Percentiles rank a stretch among this genome's conserved stretches.
phyloP scores from a whole-genome alignment of 108 stramenopile species.

The Fistulifera solaris region DNA sequence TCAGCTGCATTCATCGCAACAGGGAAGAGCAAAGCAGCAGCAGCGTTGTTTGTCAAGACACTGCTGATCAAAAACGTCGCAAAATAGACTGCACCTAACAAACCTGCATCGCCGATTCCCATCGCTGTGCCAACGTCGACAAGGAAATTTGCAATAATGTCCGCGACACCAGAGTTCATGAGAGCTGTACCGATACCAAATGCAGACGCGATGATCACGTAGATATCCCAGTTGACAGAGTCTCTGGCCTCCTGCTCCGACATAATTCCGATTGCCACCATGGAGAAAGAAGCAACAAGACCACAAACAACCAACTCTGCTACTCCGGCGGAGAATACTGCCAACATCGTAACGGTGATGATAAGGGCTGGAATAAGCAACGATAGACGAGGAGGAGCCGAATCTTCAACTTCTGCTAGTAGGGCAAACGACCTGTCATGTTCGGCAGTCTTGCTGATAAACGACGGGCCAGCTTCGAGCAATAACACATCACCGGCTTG shows the following conservation, averaged over 20 bases:
- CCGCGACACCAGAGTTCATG: constrained; percentile 72
- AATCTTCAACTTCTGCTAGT: constrained; percentile 74
- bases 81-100: constrained; percentile 75
- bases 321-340: constrained; percentile 35
- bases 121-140: constrained; percentile 39
- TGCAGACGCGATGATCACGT: constrained; percentile 63
- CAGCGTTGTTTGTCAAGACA: constrained; percentile 83
- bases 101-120: constrained; percentile 56
- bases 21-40: constrained; percentile 77
- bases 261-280: constrained; percentile 63
- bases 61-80: constrained; percentile 75
- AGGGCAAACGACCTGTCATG: constrained; percentile 68
- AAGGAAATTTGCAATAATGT: constrained; percentile 45
- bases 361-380: constrained; percentile 57
- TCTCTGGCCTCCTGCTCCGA: constrained; percentile 77
- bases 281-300: constrained; percentile 43
- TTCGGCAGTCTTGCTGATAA: constrained; percentile 42
- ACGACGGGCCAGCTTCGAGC: constrained; percentile 77
- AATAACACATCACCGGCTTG: constrained; percentile 77
- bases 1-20: constrained; percentile 79
- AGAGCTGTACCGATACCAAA: constrained; percentile 78
- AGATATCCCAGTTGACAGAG: constrained; percentile 77
- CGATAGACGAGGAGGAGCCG: constrained; percentile 63
- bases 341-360: constrained; percentile 45
- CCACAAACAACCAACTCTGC: constrained; percentile 52